Base-by-base conservation (phyloP, 2,329 filamentous ascomycete genomes). In the Aspergillus niger region DNA sequence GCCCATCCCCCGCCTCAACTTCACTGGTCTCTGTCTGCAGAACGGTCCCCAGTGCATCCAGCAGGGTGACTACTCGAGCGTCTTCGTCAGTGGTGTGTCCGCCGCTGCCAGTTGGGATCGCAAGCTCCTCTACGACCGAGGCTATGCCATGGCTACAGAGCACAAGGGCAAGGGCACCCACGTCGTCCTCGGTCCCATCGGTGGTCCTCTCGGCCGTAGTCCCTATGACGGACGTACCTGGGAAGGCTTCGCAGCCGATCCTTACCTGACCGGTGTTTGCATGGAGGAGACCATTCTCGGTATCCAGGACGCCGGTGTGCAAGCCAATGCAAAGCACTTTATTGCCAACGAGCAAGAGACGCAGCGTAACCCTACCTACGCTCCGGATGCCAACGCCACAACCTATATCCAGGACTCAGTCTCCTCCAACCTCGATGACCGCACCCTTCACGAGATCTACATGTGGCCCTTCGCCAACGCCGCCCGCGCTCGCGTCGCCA, bases 391-490 rank as follows among this genome's bases (percentile, higher is more conserved):
- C 7, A 63, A 60, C 1, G 5, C 43, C 6, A 63, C 61, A 2
- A 58, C 60, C 44, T 60, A 66, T 43, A 59, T 65, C 17, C 63
- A 67, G 8, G 63, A 69, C 5, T 65, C 66, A 2, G 58, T 69
- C 83, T 69, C 65, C 13, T 68, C 68, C 36, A 89, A 89, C 66
- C 80, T 91, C 17, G 89, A 91, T 61, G 90, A 92, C 73, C 85
- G 89, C 63, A 89, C 89, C 0, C 79, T 92, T 71, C 90, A 92
- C 68, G 90, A 92, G 73, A 75, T 91, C 4, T 93, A 92, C 70
- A 79, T 89, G 30, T 92, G 90, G 90, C 90, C 90, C 0, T 93
- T 92, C 69, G 88, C 85, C 26, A 89, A 92, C 69, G 88, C 88
- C 1, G 84, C 91, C 56, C 82, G 81, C 58, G 89, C 89, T 8